Evolutionary conservation across 2,329 filamentous ascomycete species (phyloP).

Genomic region (Monilinia laxa): DNA sequence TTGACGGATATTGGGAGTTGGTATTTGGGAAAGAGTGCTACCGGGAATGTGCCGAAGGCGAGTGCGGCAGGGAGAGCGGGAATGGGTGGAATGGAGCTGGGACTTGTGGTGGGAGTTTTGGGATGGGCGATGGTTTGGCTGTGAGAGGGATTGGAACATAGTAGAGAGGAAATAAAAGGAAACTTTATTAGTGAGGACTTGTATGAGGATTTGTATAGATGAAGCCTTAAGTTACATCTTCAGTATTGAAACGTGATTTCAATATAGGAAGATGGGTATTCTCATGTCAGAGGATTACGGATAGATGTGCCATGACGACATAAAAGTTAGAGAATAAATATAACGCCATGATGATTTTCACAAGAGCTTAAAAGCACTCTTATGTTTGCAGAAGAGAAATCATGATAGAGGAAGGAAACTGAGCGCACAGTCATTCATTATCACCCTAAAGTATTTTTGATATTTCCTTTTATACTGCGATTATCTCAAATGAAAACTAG

Average conservation of each 20-base stretch:
- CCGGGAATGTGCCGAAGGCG: neutral
- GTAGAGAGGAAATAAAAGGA: neutral
- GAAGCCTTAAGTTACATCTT: neutral
- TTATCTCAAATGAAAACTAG: neutral
- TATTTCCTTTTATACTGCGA: neutral
- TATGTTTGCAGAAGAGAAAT: neutral
- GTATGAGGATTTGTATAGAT: neutral
- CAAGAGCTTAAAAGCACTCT: neutral
- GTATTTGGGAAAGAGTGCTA: conserved; percentile 60
- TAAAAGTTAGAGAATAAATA: neutral
- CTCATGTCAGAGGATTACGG: neutral
- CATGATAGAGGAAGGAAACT: neutral
- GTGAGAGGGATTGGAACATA: neutral
- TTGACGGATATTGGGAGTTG: conserved; percentile 74
- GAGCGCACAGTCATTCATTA: neutral
- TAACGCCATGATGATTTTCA: neutral
- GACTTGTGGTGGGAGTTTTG: neutral
- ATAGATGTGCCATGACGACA: neutral
- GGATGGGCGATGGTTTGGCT: neutral
- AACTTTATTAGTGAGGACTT: neutral
- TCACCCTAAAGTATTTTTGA: neutral
- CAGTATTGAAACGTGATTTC: neutral
- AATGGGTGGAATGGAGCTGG: neutral
- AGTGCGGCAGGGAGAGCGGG: neutral
- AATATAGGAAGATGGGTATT: neutral